Evolutionary conservation across 306 rosid species (phyloP).

Genomic region (Begonia loranthoides): DNA sequence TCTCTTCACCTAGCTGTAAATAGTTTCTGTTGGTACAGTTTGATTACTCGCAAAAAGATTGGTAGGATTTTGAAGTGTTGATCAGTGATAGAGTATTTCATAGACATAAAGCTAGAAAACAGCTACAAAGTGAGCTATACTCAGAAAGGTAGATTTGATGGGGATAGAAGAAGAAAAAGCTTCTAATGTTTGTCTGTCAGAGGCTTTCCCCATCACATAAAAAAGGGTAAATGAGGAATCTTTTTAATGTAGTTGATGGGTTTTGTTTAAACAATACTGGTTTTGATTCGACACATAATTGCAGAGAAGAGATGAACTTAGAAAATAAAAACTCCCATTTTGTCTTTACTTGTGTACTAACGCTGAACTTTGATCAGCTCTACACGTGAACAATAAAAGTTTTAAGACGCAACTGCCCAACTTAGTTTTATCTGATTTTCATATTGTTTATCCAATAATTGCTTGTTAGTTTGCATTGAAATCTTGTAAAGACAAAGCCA

Average conservation of each 20-base stretch:
- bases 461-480: too few species aligned
- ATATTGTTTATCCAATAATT: too few species aligned
- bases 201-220: slow-evolving; percentile 15
- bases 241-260: slow-evolving; percentile 9
- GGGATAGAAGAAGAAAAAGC: slow-evolving; percentile 1
- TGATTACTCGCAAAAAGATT: too few species aligned
- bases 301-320: slow-evolving; percentile 1
- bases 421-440: too few species aligned
- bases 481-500: too few species aligned
- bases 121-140: not conserved
- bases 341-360: not conserved
- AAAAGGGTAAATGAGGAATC: slow-evolving; percentile 11
- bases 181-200: slow-evolving; percentile 23
- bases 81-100: not conserved
- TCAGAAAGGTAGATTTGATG: slow-evolving; percentile 6
- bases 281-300: slow-evolving; percentile 30
- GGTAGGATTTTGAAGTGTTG: too few species aligned
- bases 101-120: slow-evolving; percentile 10
- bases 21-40: too few species aligned
- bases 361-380: too few species aligned
- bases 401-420: too few species aligned
- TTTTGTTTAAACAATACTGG: slow-evolving; percentile 9
- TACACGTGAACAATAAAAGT: too few species aligned
- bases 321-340: not conserved
- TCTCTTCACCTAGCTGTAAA: too few species aligned